phyloP scores from a whole-genome alignment of 345 rosid species.

The Pugionium dolabratum region DNA sequence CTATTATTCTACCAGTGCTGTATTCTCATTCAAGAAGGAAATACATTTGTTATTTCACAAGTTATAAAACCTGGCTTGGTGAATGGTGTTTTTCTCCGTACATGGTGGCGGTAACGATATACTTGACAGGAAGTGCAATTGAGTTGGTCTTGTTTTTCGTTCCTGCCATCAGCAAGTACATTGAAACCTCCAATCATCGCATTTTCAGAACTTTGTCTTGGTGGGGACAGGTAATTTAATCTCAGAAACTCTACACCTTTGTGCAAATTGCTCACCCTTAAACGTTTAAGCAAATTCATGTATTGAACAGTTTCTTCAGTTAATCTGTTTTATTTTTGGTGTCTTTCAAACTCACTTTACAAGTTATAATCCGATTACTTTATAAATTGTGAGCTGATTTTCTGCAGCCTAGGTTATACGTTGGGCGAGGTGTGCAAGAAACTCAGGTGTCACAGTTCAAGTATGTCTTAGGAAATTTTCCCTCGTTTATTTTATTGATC shows the following conservation, averaged over 20 bases:
- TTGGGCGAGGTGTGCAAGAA: conserved; percentile 98
- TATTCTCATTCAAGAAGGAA: conserved; percentile 76
- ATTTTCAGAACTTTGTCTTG: conserved; percentile 60
- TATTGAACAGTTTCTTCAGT: conserved; percentile 12
- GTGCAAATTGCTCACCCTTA: conserved; percentile 13
- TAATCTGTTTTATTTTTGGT: conserved; percentile 24
- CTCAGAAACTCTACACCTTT: conserved; percentile 17
- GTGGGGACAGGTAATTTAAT: conserved; percentile 77
- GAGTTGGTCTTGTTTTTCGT: conserved; percentile 82
- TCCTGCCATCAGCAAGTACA: conserved; percentile 75
- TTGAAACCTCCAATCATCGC: conserved; percentile 72
- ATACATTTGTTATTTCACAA: conserved; percentile 72
- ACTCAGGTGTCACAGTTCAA: conserved; percentile 83
- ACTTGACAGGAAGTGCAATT: conserved; percentile 66
- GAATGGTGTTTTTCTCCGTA: conserved; percentile 79
- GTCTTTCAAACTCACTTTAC: conserved; percentile 24
- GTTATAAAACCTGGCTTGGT: conserved; percentile 71
- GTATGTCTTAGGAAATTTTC: conserved; percentile 46
- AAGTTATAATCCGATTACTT: conserved; percentile 9
- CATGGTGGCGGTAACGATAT: conserved; percentile 78
- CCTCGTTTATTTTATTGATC: conserved; percentile 27
- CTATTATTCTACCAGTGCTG: conserved; percentile 70
- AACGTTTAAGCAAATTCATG: not conserved
- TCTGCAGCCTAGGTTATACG: conserved; percentile 75
- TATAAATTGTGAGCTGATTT: conserved; percentile 25